Evolutionary conservation across 179 eudicot species (phyloP).

Genomic region (Actinidia polygama): DNA sequence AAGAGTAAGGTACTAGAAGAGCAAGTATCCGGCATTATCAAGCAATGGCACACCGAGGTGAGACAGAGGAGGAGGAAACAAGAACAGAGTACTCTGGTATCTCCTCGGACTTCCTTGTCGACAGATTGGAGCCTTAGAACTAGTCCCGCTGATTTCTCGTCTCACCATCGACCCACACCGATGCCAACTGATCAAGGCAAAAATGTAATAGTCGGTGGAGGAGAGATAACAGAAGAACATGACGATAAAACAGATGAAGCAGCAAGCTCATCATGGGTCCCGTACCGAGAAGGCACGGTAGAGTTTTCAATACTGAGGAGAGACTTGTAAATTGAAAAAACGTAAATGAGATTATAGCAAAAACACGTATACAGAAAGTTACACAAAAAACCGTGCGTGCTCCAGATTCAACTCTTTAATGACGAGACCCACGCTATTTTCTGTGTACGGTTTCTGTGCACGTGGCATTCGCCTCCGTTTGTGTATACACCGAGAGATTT

Average conservation of each 20-base stretch:
- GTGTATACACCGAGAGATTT: too few relatives aligned
- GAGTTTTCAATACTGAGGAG: not conserved
- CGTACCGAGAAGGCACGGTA: not conserved
- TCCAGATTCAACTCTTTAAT: too few relatives aligned
- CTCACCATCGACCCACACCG: not conserved
- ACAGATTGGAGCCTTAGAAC: constrained; percentile 23
- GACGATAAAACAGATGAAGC: not conserved
- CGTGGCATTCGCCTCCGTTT: too few relatives aligned
- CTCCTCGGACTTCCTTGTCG: constrained; percentile 20
- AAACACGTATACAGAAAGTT: too few relatives aligned
- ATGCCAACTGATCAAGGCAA: not conserved
- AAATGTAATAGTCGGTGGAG: not conserved
- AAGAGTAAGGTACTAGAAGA: constrained; percentile 17
- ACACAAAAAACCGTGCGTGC: too few relatives aligned
- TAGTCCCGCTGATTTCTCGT: constrained; percentile 10
- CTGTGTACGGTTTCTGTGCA: too few relatives aligned
- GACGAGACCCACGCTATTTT: too few relatives aligned
- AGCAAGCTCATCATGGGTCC: not conserved
- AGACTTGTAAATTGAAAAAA: not conserved
- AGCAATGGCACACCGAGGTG: constrained; percentile 26
- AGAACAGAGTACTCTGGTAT: not conserved
- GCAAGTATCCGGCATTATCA: constrained; percentile 1
- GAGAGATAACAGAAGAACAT: not conserved
- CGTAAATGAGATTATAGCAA: too few relatives aligned
- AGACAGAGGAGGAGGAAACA: constrained; percentile 15